These are phyloP conservation scores for Gloeostereum incarnatum DNA, from an alignment of 768 basidiomycete genomes.

Conservation along the genomic window DNA sequence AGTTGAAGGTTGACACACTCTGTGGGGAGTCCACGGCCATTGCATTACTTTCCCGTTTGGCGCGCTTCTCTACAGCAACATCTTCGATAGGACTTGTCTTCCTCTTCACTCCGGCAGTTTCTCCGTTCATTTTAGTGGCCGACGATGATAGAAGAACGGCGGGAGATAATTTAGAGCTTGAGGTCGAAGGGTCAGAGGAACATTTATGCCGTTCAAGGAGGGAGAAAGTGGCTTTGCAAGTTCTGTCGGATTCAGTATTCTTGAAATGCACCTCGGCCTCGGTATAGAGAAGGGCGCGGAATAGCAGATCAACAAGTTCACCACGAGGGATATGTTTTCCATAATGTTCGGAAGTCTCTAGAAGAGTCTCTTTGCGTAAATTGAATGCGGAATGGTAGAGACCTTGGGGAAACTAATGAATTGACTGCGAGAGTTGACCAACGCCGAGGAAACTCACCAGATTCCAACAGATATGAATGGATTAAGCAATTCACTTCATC, in stretches of 20 bases:
- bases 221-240: constrained; percentile 65
- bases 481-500: constrained; percentile 84
- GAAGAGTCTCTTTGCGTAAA: constrained; percentile 52
- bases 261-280: constrained; percentile 85
- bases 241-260: constrained; percentile 45
- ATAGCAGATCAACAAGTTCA: constrained; percentile 71
- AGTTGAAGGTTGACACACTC: constrained; percentile 16
- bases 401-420: constrained; percentile 30
- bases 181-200: constrained; percentile 20
- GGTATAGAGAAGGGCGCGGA: constrained; percentile 70
- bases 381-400: constrained; percentile 78
- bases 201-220: constrained; percentile 72
- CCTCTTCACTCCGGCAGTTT: constrained; percentile 29
- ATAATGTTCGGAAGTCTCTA: neutral
- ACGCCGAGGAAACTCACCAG: constrained; percentile 37
- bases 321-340: constrained; percentile 69
- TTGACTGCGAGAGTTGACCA: neutral
- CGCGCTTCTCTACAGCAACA: constrained; percentile 54
- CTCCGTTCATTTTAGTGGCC: constrained; percentile 8
- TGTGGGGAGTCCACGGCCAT: constrained; percentile 32
- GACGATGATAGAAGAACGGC: constrained; percentile 4
- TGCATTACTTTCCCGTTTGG: constrained; percentile 40
- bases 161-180: constrained; percentile 5
- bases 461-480: constrained; percentile 77
- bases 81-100: constrained; percentile 40